Evolutionary conservation across 306 rosid genomes (phyloP), one percentile per base, ranked within the genome.

Genomic region (Glycine soja): DNA sequence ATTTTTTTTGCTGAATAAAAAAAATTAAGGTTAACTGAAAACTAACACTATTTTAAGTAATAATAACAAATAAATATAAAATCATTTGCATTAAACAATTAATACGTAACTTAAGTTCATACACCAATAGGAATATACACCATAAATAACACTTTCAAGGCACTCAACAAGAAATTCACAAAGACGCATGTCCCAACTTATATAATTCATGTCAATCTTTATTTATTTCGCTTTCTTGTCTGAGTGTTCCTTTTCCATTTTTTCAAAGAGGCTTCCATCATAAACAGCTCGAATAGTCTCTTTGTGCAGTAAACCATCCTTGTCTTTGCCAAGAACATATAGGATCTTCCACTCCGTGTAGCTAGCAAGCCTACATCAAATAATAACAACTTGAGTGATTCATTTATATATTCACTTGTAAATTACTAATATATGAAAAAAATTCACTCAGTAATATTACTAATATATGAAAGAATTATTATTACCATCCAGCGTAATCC

Each of bases 241-340:
- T 46, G 80, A 80, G 74, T 54, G 88, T 12, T 93, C 86, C 82
- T 83, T 90, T 83, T 91, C 94, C 96, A 95, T 77, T 3, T 15
- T 40, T 65, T 86, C 90, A 82, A 95, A 95, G 66, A 95, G 46
- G 78, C 85, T 87, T 64, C 98, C 99, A 86, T 95, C 99, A 65
- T 90, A 95, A 71, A 76, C 97, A 70, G 61, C 96, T 77, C 84
- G 86, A 19, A 96, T 5, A 2, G 88, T 92, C 0, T 90, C 89
- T 79, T 79, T 96, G 19, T 54, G 89, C 7, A 96, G 80, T 32
- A 90, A 89, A 63, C 99, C 99, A 30, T 87, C 34, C 71, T 84
- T 77, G 80, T 91, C 96, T 85, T 93, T 95, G 90, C 91, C 87
- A 43, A 91, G 94, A 16, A 8, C 50, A 73, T 91, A 86, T 0